Percentiles rank a stretch among this genome's conserved stretches.
phyloP scores from a whole-genome alignment of 805 yeast genomes.

The Sugiyamaella lignohabitans region DNA sequence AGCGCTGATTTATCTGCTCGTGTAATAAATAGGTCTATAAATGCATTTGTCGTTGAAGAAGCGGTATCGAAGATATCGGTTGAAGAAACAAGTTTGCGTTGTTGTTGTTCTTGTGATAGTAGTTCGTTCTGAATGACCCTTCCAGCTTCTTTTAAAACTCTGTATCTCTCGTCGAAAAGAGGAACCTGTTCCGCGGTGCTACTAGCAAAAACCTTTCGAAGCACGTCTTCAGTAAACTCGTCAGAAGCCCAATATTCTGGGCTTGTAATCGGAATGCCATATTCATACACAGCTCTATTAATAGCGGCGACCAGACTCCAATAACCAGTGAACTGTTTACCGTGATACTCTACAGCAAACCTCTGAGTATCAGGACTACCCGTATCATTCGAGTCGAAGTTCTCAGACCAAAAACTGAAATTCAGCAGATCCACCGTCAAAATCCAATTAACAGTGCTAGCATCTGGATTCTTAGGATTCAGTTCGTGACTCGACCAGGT shows the following conservation, averaged over 20 bases:
- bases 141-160: slow-evolving; percentile 35
- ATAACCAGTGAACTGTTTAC: slow-evolving; percentile 36
- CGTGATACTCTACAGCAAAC: slow-evolving; percentile 32
- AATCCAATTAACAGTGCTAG: slow-evolving; percentile 32
- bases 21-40: slow-evolving; percentile 19
- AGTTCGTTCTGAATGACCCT: slow-evolving; percentile 16
- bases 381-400: slow-evolving; percentile 27
- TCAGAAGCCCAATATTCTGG: slow-evolving; percentile 32
- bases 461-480: slow-evolving; percentile 26
- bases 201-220: slow-evolving; percentile 29
- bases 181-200: slow-evolving; percentile 32
- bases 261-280: slow-evolving; percentile 34
- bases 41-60: not conserved
- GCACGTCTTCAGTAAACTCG: slow-evolving; percentile 24
- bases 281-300: slow-evolving; percentile 35
- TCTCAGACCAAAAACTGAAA: slow-evolving; percentile 40
- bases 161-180: slow-evolving; percentile 30
- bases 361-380: slow-evolving; percentile 28
- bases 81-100: not conserved
- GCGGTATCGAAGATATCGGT: no score
- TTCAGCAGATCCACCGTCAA: slow-evolving; percentile 38
- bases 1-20: slow-evolving; percentile 30
- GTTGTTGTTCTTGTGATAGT: not conserved
- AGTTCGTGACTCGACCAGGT: slow-evolving; percentile 35
- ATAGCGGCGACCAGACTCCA: slow-evolving; percentile 41